A percentile compares a stretch with the other conserved stretches of the same genome.
Evolutionary conservation across 2,329 filamentous ascomycete species (phyloP).

Genomic region (Penicillium sp.): DNA sequence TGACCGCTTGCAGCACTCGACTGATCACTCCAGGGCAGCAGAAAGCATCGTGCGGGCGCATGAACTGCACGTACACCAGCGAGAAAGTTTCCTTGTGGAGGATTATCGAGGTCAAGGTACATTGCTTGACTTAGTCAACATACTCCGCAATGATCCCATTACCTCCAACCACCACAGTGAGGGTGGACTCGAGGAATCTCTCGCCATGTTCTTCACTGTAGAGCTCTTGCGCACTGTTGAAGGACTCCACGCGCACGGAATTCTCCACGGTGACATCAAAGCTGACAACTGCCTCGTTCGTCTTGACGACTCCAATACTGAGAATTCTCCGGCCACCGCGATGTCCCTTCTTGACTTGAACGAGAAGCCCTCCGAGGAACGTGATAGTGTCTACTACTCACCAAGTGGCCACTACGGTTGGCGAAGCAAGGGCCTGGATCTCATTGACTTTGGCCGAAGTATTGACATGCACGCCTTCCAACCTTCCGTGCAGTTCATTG

Average conservation of each 20-base stretch:
- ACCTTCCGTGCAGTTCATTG: slow-evolving; percentile 79
- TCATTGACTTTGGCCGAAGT: slow-evolving; percentile 93
- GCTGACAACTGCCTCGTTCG: slow-evolving; percentile 92
- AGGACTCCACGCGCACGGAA: slow-evolving; percentile 72
- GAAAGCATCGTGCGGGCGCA: slow-evolving; percentile 80
- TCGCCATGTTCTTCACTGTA: slow-evolving; percentile 94
- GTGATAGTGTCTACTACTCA: slow-evolving; percentile 58
- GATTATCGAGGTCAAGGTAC: slow-evolving; percentile 88
- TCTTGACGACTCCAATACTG: slow-evolving; percentile 56
- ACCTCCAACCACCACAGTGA: slow-evolving; percentile 49
- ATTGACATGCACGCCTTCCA: slow-evolving; percentile 90
- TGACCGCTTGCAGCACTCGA: slow-evolving; percentile 62
- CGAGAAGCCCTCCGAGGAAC: slow-evolving; percentile 24
- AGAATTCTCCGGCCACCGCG: slow-evolving; percentile 20
- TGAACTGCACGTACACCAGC: slow-evolving; percentile 86
- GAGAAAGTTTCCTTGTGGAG: slow-evolving; percentile 86
- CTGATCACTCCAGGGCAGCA: slow-evolving; percentile 64
- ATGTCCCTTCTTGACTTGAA: slow-evolving; percentile 33
- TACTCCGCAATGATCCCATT: slow-evolving; percentile 66
- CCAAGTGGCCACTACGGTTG: slow-evolving; percentile 75
- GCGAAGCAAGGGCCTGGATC: slow-evolving; percentile 72
- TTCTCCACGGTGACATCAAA: slow-evolving; percentile 93
- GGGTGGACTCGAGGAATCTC: slow-evolving; percentile 80
- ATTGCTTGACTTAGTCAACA: slow-evolving; percentile 89
- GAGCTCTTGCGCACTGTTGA: slow-evolving; percentile 90